Conservation (phyloP, 2,329 filamentous ascomycete genomes). For the Lomentospora prolificans region DNA sequence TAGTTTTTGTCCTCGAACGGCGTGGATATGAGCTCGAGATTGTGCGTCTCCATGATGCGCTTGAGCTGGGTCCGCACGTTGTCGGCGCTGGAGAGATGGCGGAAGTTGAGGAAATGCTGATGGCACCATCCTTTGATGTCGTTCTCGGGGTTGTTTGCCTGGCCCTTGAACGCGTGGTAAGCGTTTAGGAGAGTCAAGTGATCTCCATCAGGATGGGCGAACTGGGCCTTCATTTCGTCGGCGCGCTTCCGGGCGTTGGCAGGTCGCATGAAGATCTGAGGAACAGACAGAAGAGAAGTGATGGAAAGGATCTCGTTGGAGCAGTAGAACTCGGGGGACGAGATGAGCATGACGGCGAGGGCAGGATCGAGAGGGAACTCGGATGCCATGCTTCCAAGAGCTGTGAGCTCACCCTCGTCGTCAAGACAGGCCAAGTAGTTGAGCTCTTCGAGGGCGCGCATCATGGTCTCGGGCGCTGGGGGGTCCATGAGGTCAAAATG, state of each 20-base stretch:
- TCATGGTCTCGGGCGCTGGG: conserved; percentile 93
- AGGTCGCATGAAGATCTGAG: conserved; percentile 86
- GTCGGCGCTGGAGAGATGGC: conserved; percentile 84
- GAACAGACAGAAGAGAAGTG: conserved; percentile 86
- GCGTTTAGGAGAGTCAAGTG: conserved; percentile 95
- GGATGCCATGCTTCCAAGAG: conserved; percentile 76
- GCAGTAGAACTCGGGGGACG: conserved; percentile 95
- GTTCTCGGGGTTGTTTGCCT: conserved; percentile 41
- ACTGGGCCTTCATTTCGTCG: conserved; percentile 94
- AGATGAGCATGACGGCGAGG: conserved; percentile 95
- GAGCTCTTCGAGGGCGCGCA: conserved; percentile 93
- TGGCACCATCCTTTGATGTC: conserved; percentile 90
- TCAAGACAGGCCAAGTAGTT: conserved; percentile 96
- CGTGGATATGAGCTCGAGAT: conserved; percentile 77
- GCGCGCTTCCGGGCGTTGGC: conserved; percentile 78
- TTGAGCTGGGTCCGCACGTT: conserved; percentile 86
- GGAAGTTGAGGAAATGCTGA: conserved; percentile 86
- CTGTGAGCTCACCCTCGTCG: conserved; percentile 87
- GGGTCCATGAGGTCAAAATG: conserved; percentile 99
- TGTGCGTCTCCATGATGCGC: conserved; percentile 92
- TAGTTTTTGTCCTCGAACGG: conserved; percentile 93
- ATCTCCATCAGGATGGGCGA: conserved; percentile 87
- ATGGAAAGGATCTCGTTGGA: conserved; percentile 97
- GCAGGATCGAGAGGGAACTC: conserved; percentile 93
- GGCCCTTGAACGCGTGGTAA: conserved; percentile 92